Evolutionary conservation across 148 eudicot species (phyloP).

Genomic region (Rhododendron kiyosumense): DNA sequence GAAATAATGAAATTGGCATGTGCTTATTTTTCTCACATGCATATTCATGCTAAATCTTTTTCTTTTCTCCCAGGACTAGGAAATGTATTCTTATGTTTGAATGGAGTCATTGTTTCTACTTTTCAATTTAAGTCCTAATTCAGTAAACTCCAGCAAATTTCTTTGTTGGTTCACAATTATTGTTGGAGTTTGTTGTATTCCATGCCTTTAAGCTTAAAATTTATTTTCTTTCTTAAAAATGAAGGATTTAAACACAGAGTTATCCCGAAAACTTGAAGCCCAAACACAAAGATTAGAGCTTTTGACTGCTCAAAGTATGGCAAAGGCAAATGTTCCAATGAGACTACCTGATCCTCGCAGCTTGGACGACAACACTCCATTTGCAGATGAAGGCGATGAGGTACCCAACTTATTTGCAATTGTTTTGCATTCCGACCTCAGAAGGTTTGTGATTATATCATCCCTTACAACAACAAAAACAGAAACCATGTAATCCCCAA

Average conservation of each 20-base stretch:
- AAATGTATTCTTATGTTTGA: not conserved
- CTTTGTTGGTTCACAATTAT: not conserved
- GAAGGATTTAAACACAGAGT: conserved; percentile 81
- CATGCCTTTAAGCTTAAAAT: not conserved
- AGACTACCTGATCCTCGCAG: conserved; percentile 42
- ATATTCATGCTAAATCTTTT: not conserved
- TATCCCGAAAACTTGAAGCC: conserved; percentile 79
- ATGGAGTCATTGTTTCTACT: not conserved
- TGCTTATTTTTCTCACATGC: not conserved
- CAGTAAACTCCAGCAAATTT: not conserved
- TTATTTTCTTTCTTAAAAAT: conserved; percentile 11
- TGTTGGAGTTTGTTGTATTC: not conserved
- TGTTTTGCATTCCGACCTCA: not conserved
- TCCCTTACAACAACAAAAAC: too few species aligned
- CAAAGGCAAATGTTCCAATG: conserved; percentile 36
- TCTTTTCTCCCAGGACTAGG: not conserved
- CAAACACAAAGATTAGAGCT: conserved; percentile 96
- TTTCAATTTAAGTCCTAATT: not conserved
- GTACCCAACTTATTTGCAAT: conserved; percentile 24
- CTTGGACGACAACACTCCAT: conserved; percentile 50
- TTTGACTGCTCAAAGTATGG: conserved; percentile 86
- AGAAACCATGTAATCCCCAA: not conserved
- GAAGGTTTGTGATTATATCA: not conserved
- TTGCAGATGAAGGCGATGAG: conserved; percentile 99
- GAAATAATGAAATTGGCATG: not conserved